Conservation (phyloP, 2,329 filamentous ascomycete genomes). For the Pseudocercospora ulei region DNA sequence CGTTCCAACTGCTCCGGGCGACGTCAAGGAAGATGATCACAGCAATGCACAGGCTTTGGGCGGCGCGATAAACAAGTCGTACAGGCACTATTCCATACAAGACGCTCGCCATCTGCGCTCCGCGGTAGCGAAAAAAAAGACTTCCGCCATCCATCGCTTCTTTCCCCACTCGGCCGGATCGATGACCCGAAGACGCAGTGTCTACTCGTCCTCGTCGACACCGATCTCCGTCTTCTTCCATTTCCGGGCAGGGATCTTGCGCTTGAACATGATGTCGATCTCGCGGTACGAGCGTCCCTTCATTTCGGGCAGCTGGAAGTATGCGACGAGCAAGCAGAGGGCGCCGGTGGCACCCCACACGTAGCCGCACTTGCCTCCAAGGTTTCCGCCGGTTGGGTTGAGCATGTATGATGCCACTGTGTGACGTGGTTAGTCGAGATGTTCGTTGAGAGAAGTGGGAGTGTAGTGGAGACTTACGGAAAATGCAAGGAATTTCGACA, state of each 20-base stretch:
- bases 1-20: no score
- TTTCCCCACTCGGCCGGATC: no score
- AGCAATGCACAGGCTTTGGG: no score
- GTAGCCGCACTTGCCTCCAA: slow-evolving; percentile 50
- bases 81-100: no score
- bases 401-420: slow-evolving; percentile 44
- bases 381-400: slow-evolving; percentile 40
- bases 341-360: slow-evolving; percentile 52
- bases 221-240: slow-evolving; percentile 50
- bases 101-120: no score
- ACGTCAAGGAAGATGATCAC: no score
- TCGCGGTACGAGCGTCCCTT: slow-evolving; percentile 51
- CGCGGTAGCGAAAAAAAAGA: no score
- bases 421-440: neutral
- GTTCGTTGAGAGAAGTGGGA: neutral
- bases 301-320: slow-evolving; percentile 48
- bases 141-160: no score
- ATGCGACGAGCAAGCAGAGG: slow-evolving; percentile 46
- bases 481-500: slow-evolving; percentile 57
- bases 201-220: slow-evolving; percentile 55
- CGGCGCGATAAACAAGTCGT: no score
- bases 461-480: slow-evolving; percentile 36
- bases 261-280: slow-evolving; percentile 52
- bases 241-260: slow-evolving; percentile 47
- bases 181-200: no score